Evolutionary conservation across 345 rosid species (phyloP).

Genomic region (Cardamine resedifolia): DNA sequence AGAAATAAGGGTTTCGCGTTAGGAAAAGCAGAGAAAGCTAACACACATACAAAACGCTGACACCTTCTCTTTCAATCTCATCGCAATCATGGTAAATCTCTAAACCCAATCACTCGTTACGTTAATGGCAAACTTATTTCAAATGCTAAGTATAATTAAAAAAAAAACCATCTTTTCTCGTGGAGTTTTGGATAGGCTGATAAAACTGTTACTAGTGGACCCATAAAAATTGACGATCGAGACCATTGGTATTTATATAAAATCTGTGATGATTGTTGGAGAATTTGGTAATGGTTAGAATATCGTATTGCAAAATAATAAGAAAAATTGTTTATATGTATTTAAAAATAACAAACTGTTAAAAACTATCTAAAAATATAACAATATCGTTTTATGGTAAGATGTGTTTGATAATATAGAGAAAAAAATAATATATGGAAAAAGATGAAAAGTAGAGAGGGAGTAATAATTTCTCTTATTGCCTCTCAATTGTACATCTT

Average conservation of each 20-base stretch:
- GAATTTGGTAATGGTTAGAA: slow-evolving; percentile 7
- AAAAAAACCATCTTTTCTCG: not conserved
- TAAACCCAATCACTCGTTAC: not conserved
- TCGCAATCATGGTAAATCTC: slow-evolving; percentile 28
- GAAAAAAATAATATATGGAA: no score
- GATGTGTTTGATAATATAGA: no score
- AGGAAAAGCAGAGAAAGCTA: slow-evolving; percentile 4
- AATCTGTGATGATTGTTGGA: not conserved
- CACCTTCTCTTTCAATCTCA: slow-evolving; percentile 27
- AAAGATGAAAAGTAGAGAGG: no score
- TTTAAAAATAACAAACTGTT: not conserved
- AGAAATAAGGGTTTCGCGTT: slow-evolving; percentile 25
- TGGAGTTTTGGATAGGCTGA: not conserved
- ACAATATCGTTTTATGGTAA: no score
- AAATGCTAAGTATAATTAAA: not conserved
- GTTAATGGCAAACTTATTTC: not conserved
- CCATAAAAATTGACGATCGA: slow-evolving; percentile 17
- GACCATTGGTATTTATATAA: slow-evolving; percentile 21
- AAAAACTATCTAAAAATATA: no score
- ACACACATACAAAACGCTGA: not conserved
- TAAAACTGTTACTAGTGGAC: slow-evolving; percentile 7
- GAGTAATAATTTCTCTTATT: no score
- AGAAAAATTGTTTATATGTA: not conserved
- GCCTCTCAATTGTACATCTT: no score
- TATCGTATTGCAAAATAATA: not conserved